Conservation (phyloP, 345 rosid species). For the Diplotaxis tenuifolia region DNA sequence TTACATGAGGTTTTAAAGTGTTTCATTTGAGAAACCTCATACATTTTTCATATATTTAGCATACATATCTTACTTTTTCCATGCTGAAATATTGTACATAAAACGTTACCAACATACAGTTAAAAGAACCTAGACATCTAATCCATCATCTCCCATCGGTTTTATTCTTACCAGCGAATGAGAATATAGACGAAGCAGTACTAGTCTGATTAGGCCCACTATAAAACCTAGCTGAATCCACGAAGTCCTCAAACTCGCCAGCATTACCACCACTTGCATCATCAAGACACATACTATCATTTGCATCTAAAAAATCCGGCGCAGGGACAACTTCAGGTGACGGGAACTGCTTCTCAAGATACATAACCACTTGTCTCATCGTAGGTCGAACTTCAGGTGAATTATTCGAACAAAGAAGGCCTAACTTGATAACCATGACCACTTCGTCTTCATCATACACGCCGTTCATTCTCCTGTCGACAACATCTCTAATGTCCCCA, state of each 20-base stretch:
- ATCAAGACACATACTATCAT: conserved; percentile 34
- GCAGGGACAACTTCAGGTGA: conserved; percentile 52
- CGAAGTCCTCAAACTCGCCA: conserved; percentile 46
- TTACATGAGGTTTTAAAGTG: background rate
- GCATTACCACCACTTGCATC: conserved; percentile 14
- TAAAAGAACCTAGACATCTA: background rate
- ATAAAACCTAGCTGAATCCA: conserved; percentile 47
- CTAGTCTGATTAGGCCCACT: conserved; percentile 27
- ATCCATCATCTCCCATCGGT: conserved; percentile 4
- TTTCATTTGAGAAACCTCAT: background rate
- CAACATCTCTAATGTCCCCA: conserved; percentile 61
- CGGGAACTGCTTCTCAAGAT: conserved; percentile 60
- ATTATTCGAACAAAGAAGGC: conserved; percentile 74
- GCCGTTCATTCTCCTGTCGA: conserved; percentile 64
- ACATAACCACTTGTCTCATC: conserved; percentile 73
- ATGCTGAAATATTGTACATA: background rate
- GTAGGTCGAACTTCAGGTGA: conserved; percentile 61
- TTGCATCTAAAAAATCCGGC: conserved; percentile 45
- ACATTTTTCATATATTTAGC: background rate
- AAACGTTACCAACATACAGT: background rate
- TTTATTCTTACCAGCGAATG: conserved; percentile 11
- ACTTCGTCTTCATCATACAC: conserved; percentile 64
- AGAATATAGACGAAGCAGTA: conserved; percentile 26
- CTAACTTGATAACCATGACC: conserved; percentile 58
- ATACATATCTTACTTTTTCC: background rate